Conservation (phyloP, 1,139 yeast genomes). For the Pneumocystis murina region DNA sequence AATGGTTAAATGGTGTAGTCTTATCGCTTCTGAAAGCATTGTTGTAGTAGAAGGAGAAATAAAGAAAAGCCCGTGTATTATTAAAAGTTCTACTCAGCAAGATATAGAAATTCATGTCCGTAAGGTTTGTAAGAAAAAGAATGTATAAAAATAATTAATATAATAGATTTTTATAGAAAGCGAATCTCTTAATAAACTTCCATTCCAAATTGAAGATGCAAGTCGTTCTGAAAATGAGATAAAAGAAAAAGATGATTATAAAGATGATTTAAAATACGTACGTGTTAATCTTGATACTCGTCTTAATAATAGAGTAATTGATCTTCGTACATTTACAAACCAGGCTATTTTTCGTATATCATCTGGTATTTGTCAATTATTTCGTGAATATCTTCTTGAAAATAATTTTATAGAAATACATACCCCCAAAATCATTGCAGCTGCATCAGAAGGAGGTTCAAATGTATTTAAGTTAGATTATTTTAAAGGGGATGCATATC, state of each 20-base stretch:
- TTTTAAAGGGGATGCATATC: constrained; percentile 80
- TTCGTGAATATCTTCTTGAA: constrained; percentile 66
- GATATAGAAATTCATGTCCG: constrained; percentile 70
- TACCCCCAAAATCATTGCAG: constrained; percentile 87
- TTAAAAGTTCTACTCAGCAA: constrained; percentile 83
- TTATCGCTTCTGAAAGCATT: constrained; percentile 74
- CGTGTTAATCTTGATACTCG: constrained; percentile 93
- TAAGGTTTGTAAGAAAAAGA: constrained; percentile 22
- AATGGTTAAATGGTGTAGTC: constrained; percentile 92
- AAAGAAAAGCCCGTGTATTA: constrained; percentile 67
- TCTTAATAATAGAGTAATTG: constrained; percentile 87
- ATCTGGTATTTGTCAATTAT: constrained; percentile 73
- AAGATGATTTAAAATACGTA: constrained; percentile 40
- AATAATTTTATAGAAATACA: constrained; percentile 77
- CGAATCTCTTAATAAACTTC: constrained; percentile 84
- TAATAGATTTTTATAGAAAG: constrained; percentile 40
- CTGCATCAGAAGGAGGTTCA: constrained; percentile 96
- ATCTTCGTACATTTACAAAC: constrained; percentile 88
- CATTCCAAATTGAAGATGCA: constrained; percentile 91
- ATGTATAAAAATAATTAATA: constrained; percentile 23
- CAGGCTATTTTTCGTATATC: constrained; percentile 93
- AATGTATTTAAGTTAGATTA: constrained; percentile 87
- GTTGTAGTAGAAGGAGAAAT: constrained; percentile 81
- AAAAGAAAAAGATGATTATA: constrained; percentile 44
- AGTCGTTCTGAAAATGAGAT: constrained; percentile 76